phyloP scores from a whole-genome alignment of 2,329 filamentous ascomycete species.

The Teratosphaeria pseudoeucalypti region DNA sequence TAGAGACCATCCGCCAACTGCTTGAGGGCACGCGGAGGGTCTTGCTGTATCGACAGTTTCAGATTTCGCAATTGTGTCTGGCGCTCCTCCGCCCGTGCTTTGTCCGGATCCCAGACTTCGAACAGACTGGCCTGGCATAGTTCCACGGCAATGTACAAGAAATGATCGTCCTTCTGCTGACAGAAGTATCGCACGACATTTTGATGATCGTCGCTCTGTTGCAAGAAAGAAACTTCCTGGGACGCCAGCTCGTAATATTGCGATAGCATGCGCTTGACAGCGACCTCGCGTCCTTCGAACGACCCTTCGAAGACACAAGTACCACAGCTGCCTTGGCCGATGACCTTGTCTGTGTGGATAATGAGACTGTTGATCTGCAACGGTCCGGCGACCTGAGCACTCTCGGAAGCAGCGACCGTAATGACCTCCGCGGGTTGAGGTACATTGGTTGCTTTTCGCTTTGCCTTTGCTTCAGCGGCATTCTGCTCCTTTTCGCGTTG shows the following conservation, averaged over 20 bases:
- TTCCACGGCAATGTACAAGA: constrained; percentile 93
- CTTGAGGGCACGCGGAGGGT: constrained; percentile 69
- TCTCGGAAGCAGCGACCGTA: constrained; percentile 33
- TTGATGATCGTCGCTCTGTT: constrained; percentile 89
- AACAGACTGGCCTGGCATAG: constrained; percentile 88
- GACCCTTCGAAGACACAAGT: constrained; percentile 92
- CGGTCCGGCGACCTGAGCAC: constrained; percentile 33
- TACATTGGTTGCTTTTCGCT: constrained; percentile 29
- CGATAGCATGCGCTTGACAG: constrained; percentile 92
- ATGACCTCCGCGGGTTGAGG: constrained; percentile 29
- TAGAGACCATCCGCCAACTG: constrained; percentile 84
- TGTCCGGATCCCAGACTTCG: constrained; percentile 83
- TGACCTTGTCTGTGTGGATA: constrained; percentile 49
- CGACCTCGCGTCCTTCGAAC: constrained; percentile 81
- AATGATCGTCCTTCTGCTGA: constrained; percentile 76
- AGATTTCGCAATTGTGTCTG: constrained; percentile 41
- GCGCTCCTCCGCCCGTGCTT: constrained; percentile 44
- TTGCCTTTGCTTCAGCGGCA: constrained; percentile 28
- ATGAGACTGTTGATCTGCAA: constrained; percentile 52
- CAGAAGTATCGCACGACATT: constrained; percentile 97
- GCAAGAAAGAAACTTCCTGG: constrained; percentile 79
- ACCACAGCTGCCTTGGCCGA: constrained; percentile 82
- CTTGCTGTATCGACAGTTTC: constrained; percentile 60
- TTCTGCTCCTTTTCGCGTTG: constrained; percentile 31
- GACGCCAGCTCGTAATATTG: constrained; percentile 94